Evolutionary conservation across 352 stramenopile species (phyloP), one percentile per base, ranked within the genome.

Genomic region (Globisporangium irregulare): DNA sequence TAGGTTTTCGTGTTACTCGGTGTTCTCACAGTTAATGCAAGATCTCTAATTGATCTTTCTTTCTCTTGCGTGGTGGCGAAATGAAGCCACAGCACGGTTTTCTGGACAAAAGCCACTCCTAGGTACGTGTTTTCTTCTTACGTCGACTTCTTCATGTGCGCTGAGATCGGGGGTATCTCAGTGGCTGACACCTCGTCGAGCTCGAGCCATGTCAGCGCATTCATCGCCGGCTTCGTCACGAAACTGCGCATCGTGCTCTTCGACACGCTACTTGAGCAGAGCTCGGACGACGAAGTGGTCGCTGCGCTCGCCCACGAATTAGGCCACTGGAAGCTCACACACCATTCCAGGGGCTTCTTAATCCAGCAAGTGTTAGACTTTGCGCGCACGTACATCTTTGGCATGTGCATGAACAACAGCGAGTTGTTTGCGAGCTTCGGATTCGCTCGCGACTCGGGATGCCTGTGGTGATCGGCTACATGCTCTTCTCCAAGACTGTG

Each of bases 401-500:
- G 83, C 0, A 70, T 72, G 25, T 94, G 84, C 64, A 90, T 92
- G 84, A 81, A 90, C 63, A 80, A 91, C 66, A 59, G 68, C 9
- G 74, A 86, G 60, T 68, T 93, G 56, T 93, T 91, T 64, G 70
- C 72, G 36, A 86, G 79, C 72, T 93, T 93, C 62, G 86, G 87
- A 34, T 94, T 94, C 71, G 79, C 67, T 12, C 34, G 60, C 4
- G 22, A 60, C n/a, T 41, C 46, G 15, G 53, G 53, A 75, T 81
- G 50, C 86, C 87, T 15, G 75, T 94, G 7, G 78, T 94, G 38
- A 89, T 97, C 58, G 82, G 84, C 43, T 82, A 94, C 61, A 73
- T 93, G 67, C 75, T 97, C 53, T 93, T 96, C 62, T 89, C 87
- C 18, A 77, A 85, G 70, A 90, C 83, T 2, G 12, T 59, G 24